These are phyloP conservation scores for Xylaria curta DNA, from an alignment of 495 filamentous ascomycete species.

Conservation along the genomic window DNA sequence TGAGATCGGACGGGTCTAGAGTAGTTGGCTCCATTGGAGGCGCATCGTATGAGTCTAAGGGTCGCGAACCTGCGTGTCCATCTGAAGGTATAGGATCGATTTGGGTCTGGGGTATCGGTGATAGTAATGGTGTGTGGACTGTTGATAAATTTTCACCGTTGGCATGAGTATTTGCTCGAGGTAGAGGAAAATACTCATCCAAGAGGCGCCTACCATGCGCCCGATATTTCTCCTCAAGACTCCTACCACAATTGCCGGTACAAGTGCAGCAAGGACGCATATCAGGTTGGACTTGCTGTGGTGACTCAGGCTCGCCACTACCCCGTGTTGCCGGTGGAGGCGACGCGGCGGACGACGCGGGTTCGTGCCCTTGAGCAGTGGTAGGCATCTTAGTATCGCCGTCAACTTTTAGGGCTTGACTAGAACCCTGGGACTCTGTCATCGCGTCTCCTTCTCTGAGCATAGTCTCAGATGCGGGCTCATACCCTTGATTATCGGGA, in stretches of 20 bases:
- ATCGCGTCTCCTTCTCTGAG: no score
- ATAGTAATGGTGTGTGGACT: constrained; percentile 14
- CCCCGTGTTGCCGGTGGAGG: constrained; percentile 16
- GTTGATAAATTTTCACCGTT: constrained; percentile 15
- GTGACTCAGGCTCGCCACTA: background rate
- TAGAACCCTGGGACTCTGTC: no score
- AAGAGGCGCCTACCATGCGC: no score
- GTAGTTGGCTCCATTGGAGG: constrained; percentile 39
- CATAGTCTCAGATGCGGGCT: no score
- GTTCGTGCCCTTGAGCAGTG: no score
- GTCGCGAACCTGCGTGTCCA: background rate
- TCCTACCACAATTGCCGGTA: no score
- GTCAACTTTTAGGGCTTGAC: no score
- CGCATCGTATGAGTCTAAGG: constrained; percentile 14
- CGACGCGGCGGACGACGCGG: background rate
- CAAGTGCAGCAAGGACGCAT: background rate
- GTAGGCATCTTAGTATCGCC: no score
- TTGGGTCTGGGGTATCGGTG: constrained; percentile 25
- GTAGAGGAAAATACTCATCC: background rate
- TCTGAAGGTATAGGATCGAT: background rate
- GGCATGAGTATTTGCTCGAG: constrained; percentile 15
- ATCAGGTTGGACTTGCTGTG: constrained; percentile 8
- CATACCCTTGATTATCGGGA: no score
- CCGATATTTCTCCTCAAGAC: no score
- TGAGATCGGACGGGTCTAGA: constrained; percentile 47